Percentiles rank a stretch among this genome's conserved stretches.
Evolutionary conservation across 352 stramenopile genomes (phyloP).

Genomic region (Globisporangium acanthophoron): DNA sequence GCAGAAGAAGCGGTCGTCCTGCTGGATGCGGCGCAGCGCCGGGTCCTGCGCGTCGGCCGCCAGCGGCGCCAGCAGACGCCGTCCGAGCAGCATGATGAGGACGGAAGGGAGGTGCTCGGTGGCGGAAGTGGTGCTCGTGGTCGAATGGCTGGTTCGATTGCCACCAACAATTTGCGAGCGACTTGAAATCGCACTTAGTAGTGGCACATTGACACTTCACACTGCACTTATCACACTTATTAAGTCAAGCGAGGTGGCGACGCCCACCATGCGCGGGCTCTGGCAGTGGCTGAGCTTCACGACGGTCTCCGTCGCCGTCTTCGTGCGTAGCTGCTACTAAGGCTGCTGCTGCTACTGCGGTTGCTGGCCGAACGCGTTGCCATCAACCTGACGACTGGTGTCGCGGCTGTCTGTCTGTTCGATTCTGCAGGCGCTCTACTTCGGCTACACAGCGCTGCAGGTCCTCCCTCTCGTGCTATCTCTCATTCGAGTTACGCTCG

Average conservation of each 20-base stretch:
- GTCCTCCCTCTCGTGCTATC: conserved; percentile 10
- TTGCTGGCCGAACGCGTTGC: background rate
- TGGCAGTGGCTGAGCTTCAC: conserved; percentile 52
- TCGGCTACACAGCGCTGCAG: conserved; percentile 46
- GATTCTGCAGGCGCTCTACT: conserved; percentile 40
- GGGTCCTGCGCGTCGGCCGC: conserved; percentile 13
- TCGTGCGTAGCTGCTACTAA: conserved; percentile 29
- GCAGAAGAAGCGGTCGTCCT: conserved; percentile 70
- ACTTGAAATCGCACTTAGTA: no score
- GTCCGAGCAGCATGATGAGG: conserved; percentile 39
- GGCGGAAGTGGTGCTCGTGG: background rate
- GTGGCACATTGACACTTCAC: no score
- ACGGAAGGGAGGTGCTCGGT: background rate
- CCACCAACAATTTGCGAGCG: no score
- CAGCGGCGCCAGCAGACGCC: conserved; percentile 37
- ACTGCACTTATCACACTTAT: no score
- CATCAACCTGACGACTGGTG: background rate
- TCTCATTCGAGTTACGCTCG: no score
- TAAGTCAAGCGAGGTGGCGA: background rate
- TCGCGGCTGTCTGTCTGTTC: background rate
- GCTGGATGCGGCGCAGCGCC: conserved; percentile 20
- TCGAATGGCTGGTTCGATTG: background rate
- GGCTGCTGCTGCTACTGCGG: background rate
- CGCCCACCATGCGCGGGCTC: conserved; percentile 15
- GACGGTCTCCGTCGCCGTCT: conserved; percentile 45